These are phyloP conservation scores for Candida khao-thaluensis DNA, from an alignment of 805 yeast species.

Conservation along the genomic window DNA sequence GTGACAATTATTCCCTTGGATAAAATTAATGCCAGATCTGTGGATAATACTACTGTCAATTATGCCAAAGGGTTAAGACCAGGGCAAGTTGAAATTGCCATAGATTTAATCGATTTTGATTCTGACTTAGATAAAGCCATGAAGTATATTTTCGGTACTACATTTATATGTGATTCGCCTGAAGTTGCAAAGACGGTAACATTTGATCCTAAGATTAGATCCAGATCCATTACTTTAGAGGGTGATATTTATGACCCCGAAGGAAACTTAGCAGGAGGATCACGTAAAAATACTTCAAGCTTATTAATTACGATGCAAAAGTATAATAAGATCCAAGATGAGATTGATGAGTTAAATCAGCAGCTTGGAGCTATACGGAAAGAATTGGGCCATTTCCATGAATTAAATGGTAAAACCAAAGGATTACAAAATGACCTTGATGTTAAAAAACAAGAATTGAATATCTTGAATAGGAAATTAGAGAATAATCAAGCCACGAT, in stretches of 20 bases:
- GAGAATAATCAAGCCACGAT: slow-evolving; percentile 56
- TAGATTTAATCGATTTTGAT: slow-evolving; percentile 75
- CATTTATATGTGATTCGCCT: slow-evolving; percentile 85
- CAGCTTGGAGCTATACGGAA: slow-evolving; percentile 41
- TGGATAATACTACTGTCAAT: slow-evolving; percentile 51
- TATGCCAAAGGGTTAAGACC: slow-evolving; percentile 80
- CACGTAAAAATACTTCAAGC: slow-evolving; percentile 59
- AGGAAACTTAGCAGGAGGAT: slow-evolving; percentile 96
- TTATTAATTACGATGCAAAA: slow-evolving; percentile 65
- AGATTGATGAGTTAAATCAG: slow-evolving; percentile 39
- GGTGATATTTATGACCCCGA: slow-evolving; percentile 97
- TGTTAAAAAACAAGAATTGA: slow-evolving; percentile 58
- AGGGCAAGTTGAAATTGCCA: slow-evolving; percentile 83
- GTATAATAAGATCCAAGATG: slow-evolving; percentile 47
- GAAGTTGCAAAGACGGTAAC: slow-evolving; percentile 88
- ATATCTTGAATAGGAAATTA: slow-evolving; percentile 52
- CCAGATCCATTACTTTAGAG: slow-evolving; percentile 82
- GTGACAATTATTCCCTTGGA: slow-evolving; percentile 92
- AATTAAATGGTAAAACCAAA: slow-evolving; percentile 49
- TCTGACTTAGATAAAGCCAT: slow-evolving; percentile 73
- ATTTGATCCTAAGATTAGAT: slow-evolving; percentile 74
- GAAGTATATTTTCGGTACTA: slow-evolving; percentile 87
- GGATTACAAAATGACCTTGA: slow-evolving; percentile 58
- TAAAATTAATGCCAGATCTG: slow-evolving; percentile 64
- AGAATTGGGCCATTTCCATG: slow-evolving; percentile 43